phyloP scores from a whole-genome alignment of 2,329 filamentous ascomycete genomes.

The Coniochaeta sp. region DNA sequence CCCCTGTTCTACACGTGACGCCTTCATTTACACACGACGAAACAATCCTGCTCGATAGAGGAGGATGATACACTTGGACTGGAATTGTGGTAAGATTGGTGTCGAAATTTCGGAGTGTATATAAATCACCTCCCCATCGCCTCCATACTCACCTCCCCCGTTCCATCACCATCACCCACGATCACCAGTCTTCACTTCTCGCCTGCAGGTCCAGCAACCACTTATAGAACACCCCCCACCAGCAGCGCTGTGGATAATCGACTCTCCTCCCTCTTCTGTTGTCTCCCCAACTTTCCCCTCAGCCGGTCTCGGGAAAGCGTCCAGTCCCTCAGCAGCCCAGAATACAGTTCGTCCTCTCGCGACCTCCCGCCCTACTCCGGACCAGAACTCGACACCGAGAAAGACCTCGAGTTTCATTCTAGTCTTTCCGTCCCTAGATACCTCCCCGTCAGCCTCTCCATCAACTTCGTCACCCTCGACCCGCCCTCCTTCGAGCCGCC shows the following conservation, averaged over 20 bases:
- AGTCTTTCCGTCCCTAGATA: background rate
- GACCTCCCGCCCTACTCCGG: slow-evolving; percentile 9
- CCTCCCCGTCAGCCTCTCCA: slow-evolving; percentile 3
- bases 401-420: background rate
- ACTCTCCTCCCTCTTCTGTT: slow-evolving; percentile 12
- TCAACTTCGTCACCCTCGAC: background rate
- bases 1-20: background rate
- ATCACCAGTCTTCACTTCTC: slow-evolving; percentile 4
- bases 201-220: background rate
- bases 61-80: background rate
- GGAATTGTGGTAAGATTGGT: background rate
- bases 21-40: background rate
- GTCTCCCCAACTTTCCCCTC: slow-evolving; percentile 14
- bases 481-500: slow-evolving; percentile 5
- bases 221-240: background rate
- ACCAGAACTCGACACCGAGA: slow-evolving; percentile 4
- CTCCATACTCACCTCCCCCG: background rate
- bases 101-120: slow-evolving; percentile 2
- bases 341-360: slow-evolving; percentile 8
- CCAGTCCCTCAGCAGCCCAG: slow-evolving; percentile 4
- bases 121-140: background rate
- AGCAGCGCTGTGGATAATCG: slow-evolving; percentile 11
- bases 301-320: slow-evolving; percentile 11
- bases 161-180: slow-evolving; percentile 8
- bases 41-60: background rate